Evolutionary conservation across 345 rosid species (phyloP).

Genomic region (Erysimum cheiranthoides): DNA sequence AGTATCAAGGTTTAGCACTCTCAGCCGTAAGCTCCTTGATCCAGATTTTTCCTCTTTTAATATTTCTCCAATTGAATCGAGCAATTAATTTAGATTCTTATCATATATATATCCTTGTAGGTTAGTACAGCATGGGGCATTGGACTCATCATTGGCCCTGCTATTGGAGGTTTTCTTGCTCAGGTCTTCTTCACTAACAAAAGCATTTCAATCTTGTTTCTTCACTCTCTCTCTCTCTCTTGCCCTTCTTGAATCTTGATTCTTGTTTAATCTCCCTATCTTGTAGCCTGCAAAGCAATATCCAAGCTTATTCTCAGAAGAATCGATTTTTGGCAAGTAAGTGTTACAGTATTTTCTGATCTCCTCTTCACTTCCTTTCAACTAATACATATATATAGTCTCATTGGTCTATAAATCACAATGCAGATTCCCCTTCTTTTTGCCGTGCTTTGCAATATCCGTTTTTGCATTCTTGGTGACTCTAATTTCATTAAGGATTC

Average conservation of each 20-base stretch:
- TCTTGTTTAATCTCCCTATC: constrained; percentile 9
- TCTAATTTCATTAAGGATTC: constrained; percentile 66
- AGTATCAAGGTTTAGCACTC: constrained; percentile 81
- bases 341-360: constrained; percentile 7
- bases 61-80: not conserved
- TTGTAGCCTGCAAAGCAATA: constrained; percentile 86
- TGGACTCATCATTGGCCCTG: constrained; percentile 96
- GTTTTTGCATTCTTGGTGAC: constrained; percentile 65
- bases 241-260: constrained; percentile 29
- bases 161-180: constrained; percentile 90
- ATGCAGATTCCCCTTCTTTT: constrained; percentile 84
- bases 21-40: constrained; percentile 66
- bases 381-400: constrained; percentile 3
- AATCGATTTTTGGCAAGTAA: constrained; percentile 75
- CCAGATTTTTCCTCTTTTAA: not conserved
- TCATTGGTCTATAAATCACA: constrained; percentile 24
- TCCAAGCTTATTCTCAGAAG: constrained; percentile 69
- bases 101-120: constrained; percentile 45
- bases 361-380: not conserved
- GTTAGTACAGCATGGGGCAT: constrained; percentile 96
- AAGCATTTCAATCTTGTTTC: not conserved
- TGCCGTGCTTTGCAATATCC: constrained; percentile 73
- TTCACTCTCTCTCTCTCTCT: not conserved
- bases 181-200: constrained; percentile 64
- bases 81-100: not conserved